These are phyloP conservation scores for Torrubiellomyces zombiae DNA, from an alignment of 2,329 filamentous ascomycete genomes.

Conservation along the genomic window DNA sequence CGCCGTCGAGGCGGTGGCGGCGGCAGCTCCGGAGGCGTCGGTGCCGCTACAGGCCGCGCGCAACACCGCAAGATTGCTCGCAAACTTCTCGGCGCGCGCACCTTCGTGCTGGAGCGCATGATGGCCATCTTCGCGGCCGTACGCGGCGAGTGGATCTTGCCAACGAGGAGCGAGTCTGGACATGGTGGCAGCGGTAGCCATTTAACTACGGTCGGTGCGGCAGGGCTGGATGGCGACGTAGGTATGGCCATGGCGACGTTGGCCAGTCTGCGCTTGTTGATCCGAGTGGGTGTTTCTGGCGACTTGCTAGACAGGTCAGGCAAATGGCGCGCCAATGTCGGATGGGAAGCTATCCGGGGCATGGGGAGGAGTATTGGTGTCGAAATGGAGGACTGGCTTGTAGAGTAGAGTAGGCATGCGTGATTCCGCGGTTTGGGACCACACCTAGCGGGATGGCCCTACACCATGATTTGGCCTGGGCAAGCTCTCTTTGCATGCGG, in stretches of 20 bases:
- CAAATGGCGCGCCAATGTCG: conserved; percentile 64
- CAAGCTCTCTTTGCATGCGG: too few relatives aligned
- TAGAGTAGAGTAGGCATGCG: conserved; percentile 45
- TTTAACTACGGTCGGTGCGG: conserved; percentile 10
- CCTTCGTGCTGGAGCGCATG: conserved; percentile 63
- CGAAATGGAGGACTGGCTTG: conserved; percentile 63
- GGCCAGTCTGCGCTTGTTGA: conserved; percentile 50
- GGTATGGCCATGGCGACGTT: conserved; percentile 55
- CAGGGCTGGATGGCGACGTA: conserved; percentile 35
- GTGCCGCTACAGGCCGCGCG: conserved; percentile 12
- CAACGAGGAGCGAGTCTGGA: too few relatives aligned
- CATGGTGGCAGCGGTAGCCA: conserved; percentile 15
- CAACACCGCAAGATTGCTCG: conserved; percentile 59
- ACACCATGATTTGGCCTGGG: too few relatives aligned
- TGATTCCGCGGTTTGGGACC: too few relatives aligned
- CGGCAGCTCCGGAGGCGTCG: conserved; percentile 12
- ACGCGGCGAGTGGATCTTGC: conserved; percentile 39
- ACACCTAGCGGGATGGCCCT: too few relatives aligned
- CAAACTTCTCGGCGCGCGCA: conserved; percentile 59
- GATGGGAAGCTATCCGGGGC: conserved; percentile 58
- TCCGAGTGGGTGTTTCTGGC: conserved; percentile 42
- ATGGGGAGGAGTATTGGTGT: conserved; percentile 59
- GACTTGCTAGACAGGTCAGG: conserved; percentile 53
- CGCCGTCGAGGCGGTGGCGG: conserved; percentile 32
- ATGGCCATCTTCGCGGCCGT: conserved; percentile 61